Conservation (phyloP, 2,329 filamentous ascomycete genomes). For the Fusarium nematophilum region DNA sequence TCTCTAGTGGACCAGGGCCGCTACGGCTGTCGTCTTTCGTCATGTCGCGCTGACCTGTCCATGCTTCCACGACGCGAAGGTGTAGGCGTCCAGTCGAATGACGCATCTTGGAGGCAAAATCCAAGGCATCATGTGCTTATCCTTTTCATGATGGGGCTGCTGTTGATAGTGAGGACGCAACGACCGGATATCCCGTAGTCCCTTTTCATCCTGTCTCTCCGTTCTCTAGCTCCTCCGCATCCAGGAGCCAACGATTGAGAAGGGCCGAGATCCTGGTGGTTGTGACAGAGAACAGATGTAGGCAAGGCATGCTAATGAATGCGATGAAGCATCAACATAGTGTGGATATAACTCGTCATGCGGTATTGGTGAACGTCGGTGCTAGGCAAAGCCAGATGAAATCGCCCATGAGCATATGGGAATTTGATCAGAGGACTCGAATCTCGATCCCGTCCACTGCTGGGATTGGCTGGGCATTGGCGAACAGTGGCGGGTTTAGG, state of each 20-base stretch:
- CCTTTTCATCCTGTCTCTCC: conserved; percentile 9
- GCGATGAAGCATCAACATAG: conserved; percentile 4
- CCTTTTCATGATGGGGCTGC: conserved; percentile 14
- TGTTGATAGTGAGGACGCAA: conserved; percentile 7
- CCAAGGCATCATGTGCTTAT: conserved; percentile 26
- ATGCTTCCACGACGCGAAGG: conserved; percentile 4
- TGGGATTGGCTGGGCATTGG: conserved; percentile 18
- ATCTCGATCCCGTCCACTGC: conserved; percentile 37
- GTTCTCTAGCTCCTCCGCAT: conserved; percentile 10
- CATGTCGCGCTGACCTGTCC: conserved; percentile 22
- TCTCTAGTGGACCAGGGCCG: conserved; percentile 12
- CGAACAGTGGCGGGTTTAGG: conserved; percentile 6
- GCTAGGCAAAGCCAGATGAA: conserved; percentile 13
- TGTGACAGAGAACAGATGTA: background rate
- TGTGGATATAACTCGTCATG: conserved; percentile 6
- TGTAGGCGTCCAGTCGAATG: conserved; percentile 18
- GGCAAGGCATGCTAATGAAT: conserved; percentile 7
- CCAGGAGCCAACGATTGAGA: background rate
- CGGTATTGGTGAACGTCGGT: conserved; percentile 14
- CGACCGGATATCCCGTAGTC: conserved; percentile 1
- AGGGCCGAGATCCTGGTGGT: background rate
- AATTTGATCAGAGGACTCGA: conserved; percentile 34
- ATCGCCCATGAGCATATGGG: conserved; percentile 38
- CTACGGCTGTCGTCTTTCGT: conserved; percentile 21
- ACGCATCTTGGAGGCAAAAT: conserved; percentile 20